Conservation (phyloP, 805 yeast genomes). For the Babjeviella inositovora region DNA sequence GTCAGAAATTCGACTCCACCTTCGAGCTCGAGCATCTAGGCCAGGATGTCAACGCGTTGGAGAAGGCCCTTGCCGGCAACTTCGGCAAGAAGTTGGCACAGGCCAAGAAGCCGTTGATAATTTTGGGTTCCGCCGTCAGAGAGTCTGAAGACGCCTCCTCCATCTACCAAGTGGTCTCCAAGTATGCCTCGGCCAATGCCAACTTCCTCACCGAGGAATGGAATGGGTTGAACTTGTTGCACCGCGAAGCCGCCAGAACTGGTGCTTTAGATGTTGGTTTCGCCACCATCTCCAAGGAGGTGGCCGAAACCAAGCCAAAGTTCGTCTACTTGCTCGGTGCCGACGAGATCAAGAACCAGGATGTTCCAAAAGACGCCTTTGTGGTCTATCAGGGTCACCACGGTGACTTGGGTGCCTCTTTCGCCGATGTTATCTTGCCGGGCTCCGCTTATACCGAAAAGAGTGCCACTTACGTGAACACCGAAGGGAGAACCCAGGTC, state of each 20-base stretch:
- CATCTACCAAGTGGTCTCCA: slow-evolving; percentile 40
- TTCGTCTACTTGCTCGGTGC: slow-evolving; percentile 73
- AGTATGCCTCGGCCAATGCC: slow-evolving; percentile 32
- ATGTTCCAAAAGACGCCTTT: slow-evolving; percentile 72
- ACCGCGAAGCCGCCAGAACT: slow-evolving; percentile 76
- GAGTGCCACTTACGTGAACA: slow-evolving; percentile 70
- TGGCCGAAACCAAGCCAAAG: slow-evolving; percentile 40
- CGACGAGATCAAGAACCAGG: slow-evolving; percentile 55
- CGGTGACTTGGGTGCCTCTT: slow-evolving; percentile 79
- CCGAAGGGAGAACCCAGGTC: slow-evolving; percentile 78
- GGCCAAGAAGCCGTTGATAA: slow-evolving; percentile 64
- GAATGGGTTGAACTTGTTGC: slow-evolving; percentile 72
- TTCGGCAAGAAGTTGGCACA: slow-evolving; percentile 49
- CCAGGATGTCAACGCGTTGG: slow-evolving; percentile 34
- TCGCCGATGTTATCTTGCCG: slow-evolving; percentile 77
- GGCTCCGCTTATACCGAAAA: slow-evolving; percentile 85
- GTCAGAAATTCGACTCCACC: slow-evolving; percentile 66
- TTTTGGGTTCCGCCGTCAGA: slow-evolving; percentile 68
- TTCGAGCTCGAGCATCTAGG: slow-evolving; percentile 55
- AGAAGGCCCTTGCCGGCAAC: slow-evolving; percentile 45
- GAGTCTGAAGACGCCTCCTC: slow-evolving; percentile 52
- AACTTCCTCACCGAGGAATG: slow-evolving; percentile 58
- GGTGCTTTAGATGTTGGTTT: slow-evolving; percentile 83
- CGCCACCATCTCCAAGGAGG: slow-evolving; percentile 29
- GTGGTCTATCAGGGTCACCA: slow-evolving; percentile 87